phyloP scores from a whole-genome alignment of 805 yeast species.

The Metschnikowia henanensis region DNA sequence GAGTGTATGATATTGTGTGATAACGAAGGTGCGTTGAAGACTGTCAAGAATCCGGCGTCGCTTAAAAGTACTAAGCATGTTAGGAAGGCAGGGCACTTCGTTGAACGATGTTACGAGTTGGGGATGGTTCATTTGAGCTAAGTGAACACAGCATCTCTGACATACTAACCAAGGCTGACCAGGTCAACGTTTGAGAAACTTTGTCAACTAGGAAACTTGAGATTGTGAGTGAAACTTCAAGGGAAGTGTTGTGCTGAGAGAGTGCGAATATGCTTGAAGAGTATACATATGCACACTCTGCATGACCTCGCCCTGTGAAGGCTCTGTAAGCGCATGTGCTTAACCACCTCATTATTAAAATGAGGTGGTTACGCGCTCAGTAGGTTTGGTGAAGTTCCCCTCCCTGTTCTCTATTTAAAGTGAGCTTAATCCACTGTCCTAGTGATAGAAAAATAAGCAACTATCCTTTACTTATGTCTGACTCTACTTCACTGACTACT shows the following conservation, averaged over 20 bases:
- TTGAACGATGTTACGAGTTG: constrained; percentile 1
- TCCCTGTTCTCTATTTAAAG: too few species aligned
- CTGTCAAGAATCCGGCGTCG: constrained; percentile 1
- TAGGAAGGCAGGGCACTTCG: constrained; percentile 3
- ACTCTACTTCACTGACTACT: neutral
- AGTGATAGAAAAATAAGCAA: neutral
- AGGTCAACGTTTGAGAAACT: neutral
- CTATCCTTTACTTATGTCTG: neutral
- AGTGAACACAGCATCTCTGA: constrained; percentile 4
- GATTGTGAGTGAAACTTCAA: neutral
- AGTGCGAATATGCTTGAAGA: too few species aligned
- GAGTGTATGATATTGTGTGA: neutral
- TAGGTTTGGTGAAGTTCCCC: too few species aligned
- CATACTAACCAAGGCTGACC: constrained; percentile 1
- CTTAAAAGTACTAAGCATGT: too few species aligned
- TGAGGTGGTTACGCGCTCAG: too few species aligned
- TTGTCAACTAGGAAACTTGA: neutral
- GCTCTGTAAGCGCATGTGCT: too few species aligned
- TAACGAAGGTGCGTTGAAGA: neutral
- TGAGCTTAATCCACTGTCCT: neutral
- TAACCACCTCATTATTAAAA: too few species aligned
- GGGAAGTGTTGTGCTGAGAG: too few species aligned
- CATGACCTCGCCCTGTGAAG: too few species aligned
- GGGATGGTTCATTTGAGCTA: neutral
- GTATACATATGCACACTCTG: too few species aligned